These are phyloP conservation scores for Malus orientalis DNA, from an alignment of 306 rosid species.

Conservation along the genomic window DNA sequence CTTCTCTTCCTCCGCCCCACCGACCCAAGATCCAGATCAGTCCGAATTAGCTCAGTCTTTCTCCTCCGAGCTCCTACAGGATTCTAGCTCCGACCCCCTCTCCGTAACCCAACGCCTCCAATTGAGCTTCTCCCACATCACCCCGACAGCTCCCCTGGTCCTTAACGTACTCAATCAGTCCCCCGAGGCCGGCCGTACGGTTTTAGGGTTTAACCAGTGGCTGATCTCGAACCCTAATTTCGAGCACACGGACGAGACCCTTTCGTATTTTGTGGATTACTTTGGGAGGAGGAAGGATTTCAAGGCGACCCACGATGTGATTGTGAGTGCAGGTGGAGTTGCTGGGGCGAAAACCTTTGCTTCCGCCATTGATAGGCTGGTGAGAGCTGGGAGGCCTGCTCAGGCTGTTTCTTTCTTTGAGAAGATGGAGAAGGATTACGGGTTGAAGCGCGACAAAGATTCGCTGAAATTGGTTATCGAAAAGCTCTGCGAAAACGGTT, in stretches of 20 bases:
- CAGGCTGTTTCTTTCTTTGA: conserved; percentile 61
- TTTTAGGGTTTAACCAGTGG: conserved; percentile 56
- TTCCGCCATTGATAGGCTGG: conserved; percentile 50
- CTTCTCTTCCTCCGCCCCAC: conserved; percentile 31
- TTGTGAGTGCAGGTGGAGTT: conserved; percentile 12
- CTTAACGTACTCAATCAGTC: conserved; percentile 48
- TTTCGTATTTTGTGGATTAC: conserved; percentile 54
- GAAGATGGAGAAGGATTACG: conserved; percentile 70
- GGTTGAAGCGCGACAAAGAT: conserved; percentile 40
- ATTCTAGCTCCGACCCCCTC: conserved; percentile 35
- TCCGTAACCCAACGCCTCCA: conserved; percentile 52
- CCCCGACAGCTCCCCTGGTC: conserved; percentile 37
- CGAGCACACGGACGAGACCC: conserved; percentile 48
- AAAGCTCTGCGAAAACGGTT: conserved; percentile 63
- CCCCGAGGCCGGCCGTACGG: conserved; percentile 55
- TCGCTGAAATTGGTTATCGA: conserved; percentile 51
- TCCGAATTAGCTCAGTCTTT: conserved; percentile 28
- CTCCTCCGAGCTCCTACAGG: conserved; percentile 50
- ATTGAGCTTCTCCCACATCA: conserved; percentile 59
- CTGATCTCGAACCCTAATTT: conserved; percentile 45
- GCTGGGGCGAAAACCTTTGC: conserved; percentile 49
- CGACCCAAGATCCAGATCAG: conserved; percentile 29
- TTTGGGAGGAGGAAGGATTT: conserved; percentile 76
- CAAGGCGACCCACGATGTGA: conserved; percentile 55
- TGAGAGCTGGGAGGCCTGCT: conserved; percentile 49